Conservation (phyloP, 2,329 filamentous ascomycete species). For the Microthyrium microscopicum region DNA sequence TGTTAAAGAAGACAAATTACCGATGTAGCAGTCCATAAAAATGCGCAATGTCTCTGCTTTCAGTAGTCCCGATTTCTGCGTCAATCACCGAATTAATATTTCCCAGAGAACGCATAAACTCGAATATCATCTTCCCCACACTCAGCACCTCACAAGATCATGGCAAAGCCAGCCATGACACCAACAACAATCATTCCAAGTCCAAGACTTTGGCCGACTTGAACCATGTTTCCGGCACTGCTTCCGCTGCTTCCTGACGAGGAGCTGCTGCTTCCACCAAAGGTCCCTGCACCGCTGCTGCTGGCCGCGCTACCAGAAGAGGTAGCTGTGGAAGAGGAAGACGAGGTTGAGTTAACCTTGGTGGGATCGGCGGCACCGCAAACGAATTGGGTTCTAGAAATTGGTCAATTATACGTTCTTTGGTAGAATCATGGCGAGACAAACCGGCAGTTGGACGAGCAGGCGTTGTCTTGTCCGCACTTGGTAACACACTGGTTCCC, state of each 20-base stretch:
- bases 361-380: slow-evolving; percentile 55
- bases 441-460: slow-evolving; percentile 41
- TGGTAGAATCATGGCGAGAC: slow-evolving; percentile 9
- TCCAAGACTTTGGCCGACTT: slow-evolving; percentile 7
- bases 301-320: slow-evolving; percentile 16
- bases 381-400: slow-evolving; percentile 30
- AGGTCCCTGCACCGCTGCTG: slow-evolving; percentile 2
- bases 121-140: neutral
- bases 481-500: slow-evolving; percentile 47
- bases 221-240: neutral
- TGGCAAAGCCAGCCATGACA: slow-evolving; percentile 7
- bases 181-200: slow-evolving; percentile 6
- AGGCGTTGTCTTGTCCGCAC: slow-evolving; percentile 42
- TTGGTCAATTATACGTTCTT: neutral
- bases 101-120: neutral
- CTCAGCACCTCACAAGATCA: slow-evolving; percentile 5
- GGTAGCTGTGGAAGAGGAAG: slow-evolving; percentile 28
- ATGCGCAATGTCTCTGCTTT: too few relatives aligned
- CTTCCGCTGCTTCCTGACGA: neutral
- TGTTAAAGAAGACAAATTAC: too few relatives aligned
- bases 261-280: slow-evolving; percentile 4
- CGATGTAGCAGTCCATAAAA: too few relatives aligned
- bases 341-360: slow-evolving; percentile 39
- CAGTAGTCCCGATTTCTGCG: too few relatives aligned
- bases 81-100: too few relatives aligned